Evolutionary conservation across 2,329 filamentous ascomycete species (phyloP).

Genomic region (Leptographium lundbergii): DNA sequence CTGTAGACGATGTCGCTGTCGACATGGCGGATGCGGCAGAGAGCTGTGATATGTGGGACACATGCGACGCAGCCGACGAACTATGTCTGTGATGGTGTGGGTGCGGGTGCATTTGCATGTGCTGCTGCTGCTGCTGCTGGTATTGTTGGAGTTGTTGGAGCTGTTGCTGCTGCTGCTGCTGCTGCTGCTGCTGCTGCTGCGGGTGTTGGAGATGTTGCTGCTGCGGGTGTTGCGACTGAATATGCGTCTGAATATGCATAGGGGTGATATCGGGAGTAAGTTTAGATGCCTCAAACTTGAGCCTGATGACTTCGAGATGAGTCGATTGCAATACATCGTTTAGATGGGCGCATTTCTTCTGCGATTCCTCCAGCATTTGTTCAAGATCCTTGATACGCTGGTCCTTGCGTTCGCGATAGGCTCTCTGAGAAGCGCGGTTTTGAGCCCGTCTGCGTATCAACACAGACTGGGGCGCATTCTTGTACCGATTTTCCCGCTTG

Average conservation of each 20-base stretch:
- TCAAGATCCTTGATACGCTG: slow-evolving; percentile 54
- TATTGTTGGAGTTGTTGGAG: background rate
- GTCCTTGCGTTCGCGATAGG: slow-evolving; percentile 50
- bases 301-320: background rate
- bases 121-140: too few relatives aligned
- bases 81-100: background rate
- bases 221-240: too few relatives aligned
- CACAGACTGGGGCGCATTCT: slow-evolving; percentile 37
- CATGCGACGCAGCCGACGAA: background rate
- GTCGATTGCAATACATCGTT: background rate
- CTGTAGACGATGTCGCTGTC: background rate
- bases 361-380: slow-evolving; percentile 28
- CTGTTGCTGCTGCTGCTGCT: background rate
- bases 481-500: slow-evolving; percentile 39
- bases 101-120: too few relatives aligned
- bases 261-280: too few relatives aligned
- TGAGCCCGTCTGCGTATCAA: slow-evolving; percentile 44
- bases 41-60: background rate
- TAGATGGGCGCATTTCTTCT: background rate
- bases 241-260: too few relatives aligned
- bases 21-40: background rate
- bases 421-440: slow-evolving; percentile 47
- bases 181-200: too few relatives aligned
- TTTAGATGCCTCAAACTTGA: background rate
- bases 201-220: background rate